phyloP scores from a whole-genome alignment of 140 eudicot genomes.

The Stevia rebaudiana region DNA sequence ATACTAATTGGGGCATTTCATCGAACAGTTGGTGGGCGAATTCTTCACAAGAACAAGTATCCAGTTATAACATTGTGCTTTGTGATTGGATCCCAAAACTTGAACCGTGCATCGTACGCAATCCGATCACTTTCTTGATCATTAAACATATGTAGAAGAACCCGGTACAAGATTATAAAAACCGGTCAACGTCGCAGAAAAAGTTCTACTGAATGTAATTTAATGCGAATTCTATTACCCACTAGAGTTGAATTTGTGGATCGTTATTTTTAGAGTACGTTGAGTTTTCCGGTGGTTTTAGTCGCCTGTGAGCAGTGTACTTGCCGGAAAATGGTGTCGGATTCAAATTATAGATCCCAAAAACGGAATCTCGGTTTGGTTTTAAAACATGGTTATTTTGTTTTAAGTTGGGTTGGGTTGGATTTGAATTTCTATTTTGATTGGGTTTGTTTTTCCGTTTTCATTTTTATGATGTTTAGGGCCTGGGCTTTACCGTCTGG shows the following conservation, averaged over 20 bases:
- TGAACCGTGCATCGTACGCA: neutral
- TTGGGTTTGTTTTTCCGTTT: too few species aligned
- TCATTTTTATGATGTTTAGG: too few species aligned
- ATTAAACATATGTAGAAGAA: neutral
- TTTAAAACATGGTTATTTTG: too few species aligned
- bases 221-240: neutral
- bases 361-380: too few species aligned
- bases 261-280: neutral
- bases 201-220: neutral
- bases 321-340: slow-evolving; percentile 10
- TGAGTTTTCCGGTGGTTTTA: neutral
- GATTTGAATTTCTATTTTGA: too few species aligned
- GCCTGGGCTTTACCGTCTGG: too few species aligned
- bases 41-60: neutral
- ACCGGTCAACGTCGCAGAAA: neutral
- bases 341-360: too few species aligned
- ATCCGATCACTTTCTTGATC: neutral
- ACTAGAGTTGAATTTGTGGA: neutral
- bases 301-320: slow-evolving; percentile 1
- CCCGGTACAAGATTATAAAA: neutral
- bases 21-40: slow-evolving; percentile 36
- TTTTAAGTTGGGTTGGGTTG: too few species aligned
- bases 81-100: neutral
- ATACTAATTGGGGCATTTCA: slow-evolving; percentile 28
- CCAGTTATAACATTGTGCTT: neutral